Conservation (phyloP, 345 rosid species). For the Heritiera fomes region DNA sequence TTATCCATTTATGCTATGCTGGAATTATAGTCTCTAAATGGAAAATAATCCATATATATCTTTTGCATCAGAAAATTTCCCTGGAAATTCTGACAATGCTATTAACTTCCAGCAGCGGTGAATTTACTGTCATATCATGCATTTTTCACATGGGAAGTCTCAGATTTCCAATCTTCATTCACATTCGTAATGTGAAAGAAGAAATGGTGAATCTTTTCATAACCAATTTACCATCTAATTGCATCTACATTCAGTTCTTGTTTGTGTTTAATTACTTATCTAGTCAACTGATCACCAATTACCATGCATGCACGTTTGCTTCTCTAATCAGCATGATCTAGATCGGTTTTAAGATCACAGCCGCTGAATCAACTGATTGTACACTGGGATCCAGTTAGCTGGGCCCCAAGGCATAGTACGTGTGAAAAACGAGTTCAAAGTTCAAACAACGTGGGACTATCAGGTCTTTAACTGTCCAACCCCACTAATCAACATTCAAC, state of each 20-base stretch:
- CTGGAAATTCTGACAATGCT: neutral
- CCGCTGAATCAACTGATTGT: neutral
- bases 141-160: neutral
- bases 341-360: neutral
- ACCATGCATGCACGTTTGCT: too few species aligned
- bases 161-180: neutral
- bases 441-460: slow-evolving; percentile 18
- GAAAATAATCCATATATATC: neutral
- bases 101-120: slow-evolving; percentile 4
- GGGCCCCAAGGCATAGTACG: neutral
- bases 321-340: neutral
- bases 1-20: neutral
- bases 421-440: slow-evolving; percentile 2
- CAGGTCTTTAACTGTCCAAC: slow-evolving; percentile 14
- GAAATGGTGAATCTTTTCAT: neutral
- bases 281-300: too few species aligned
- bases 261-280: too few species aligned
- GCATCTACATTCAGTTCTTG: neutral
- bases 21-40: neutral
- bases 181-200: neutral
- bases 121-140: neutral
- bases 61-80: neutral
- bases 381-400: neutral
- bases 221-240: neutral
- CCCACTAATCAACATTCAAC: slow-evolving; percentile 17